These are phyloP conservation scores for sunflower (Helianthus annuus) DNA, from an alignment of 129 eudicot species.

Conservation along the genomic window HanXRQr2.0-SUNRISE NC_035434.2:170191981-170192480, in stretches of 20 bases:
- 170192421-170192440: slow-evolving; percentile 50
- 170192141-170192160: slow-evolving; percentile 11
- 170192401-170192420: slow-evolving; percentile 61
- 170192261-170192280: slow-evolving; percentile 64
- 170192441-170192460: slow-evolving; percentile 62
- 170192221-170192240: slow-evolving; percentile 74
- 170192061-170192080: background rate
- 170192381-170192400: slow-evolving; percentile 53
- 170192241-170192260: slow-evolving; percentile 76
- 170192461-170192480: slow-evolving; percentile 61
- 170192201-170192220: slow-evolving; percentile 60
- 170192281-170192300: slow-evolving; percentile 59
- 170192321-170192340: slow-evolving; percentile 61
- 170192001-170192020: no score
- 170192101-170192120: background rate
- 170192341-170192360: slow-evolving; percentile 63
- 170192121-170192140: slow-evolving; percentile 15
- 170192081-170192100: background rate
- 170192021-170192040: no score
- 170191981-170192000: no score
- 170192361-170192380: slow-evolving; percentile 52
- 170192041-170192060: no score
- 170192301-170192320: slow-evolving; percentile 52
- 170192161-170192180: slow-evolving; percentile 9
- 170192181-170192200: slow-evolving; percentile 14